Conservation (phyloP, 2,329 filamentous ascomycete genomes). For the Helminthosporium solani region DNA sequence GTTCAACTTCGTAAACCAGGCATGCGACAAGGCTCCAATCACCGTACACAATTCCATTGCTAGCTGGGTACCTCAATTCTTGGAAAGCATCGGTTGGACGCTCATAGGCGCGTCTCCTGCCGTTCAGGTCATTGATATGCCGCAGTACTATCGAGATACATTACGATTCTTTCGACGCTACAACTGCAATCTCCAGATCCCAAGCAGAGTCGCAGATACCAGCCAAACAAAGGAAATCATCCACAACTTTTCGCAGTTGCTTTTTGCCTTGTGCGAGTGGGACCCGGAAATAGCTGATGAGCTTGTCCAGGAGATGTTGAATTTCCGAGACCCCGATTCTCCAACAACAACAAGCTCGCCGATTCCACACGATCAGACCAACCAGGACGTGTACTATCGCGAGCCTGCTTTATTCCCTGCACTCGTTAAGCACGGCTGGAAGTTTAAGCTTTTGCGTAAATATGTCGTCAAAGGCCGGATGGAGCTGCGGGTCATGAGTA, state of each 20-base stretch:
- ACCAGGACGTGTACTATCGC: constrained; percentile 18
- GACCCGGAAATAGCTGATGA: constrained; percentile 23
- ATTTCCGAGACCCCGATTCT: constrained; percentile 24
- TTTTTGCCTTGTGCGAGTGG: constrained; percentile 31
- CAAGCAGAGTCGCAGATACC: constrained; percentile 30
- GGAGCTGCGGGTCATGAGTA: constrained; percentile 80
- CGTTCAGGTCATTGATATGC: constrained; percentile 13
- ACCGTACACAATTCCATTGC: constrained; percentile 21
- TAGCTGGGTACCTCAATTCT: constrained; percentile 15
- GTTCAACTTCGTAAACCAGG: constrained; percentile 21
- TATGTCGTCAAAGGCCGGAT: constrained; percentile 84
- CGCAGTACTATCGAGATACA: constrained; percentile 21
- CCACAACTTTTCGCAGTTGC: constrained; percentile 18
- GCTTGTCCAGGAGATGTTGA: constrained; percentile 28
- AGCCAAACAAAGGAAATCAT: constrained; percentile 28
- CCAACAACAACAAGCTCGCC: constrained; percentile 18
- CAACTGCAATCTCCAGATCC: constrained; percentile 28
- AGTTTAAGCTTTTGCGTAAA: constrained; percentile 66
- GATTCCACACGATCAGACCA: constrained; percentile 1
- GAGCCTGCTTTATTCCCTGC: constrained; percentile 46
- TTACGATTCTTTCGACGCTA: constrained; percentile 32
- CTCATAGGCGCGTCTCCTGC: constrained; percentile 15
- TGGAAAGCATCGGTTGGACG: constrained; percentile 26
- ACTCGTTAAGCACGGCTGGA: constrained; percentile 65
- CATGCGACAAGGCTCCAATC: constrained; percentile 21